A percentile compares a stretch with the other conserved stretches of the same genome.
Evolutionary conservation across 495 filamentous ascomycete species (phyloP).

Genomic region (Trichocladium antarcticum): DNA sequence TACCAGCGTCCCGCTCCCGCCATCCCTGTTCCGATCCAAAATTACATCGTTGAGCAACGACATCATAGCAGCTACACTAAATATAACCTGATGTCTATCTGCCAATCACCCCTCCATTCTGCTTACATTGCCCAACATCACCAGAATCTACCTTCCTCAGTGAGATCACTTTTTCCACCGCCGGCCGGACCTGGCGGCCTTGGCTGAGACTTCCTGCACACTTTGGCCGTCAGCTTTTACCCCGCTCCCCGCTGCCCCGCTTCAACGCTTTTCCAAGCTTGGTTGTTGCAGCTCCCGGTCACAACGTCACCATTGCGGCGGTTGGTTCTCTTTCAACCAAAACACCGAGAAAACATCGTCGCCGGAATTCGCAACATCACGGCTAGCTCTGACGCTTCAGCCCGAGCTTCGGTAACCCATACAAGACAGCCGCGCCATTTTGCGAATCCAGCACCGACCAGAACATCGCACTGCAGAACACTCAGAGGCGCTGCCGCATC

Average conservation of each 20-base stretch:
- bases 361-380: background rate
- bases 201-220: too few relatives aligned
- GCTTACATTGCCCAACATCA: too few relatives aligned
- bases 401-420: too few relatives aligned
- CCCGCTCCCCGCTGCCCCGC: slow-evolving; percentile 20
- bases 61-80: too few relatives aligned
- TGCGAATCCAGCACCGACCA: too few relatives aligned
- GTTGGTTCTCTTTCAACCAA: background rate
- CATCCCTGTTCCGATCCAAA: slow-evolving; percentile 19
- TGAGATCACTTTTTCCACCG: too few relatives aligned
- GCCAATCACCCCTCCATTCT: too few relatives aligned
- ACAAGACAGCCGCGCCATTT: too few relatives aligned
- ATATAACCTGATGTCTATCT: too few relatives aligned
- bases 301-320: slow-evolving; percentile 6
- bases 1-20: slow-evolving; percentile 8
- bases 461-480: background rate
- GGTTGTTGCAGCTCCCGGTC: background rate
- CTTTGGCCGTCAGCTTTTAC: slow-evolving; percentile 1
- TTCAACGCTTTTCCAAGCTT: slow-evolving; percentile 8
- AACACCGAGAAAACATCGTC: background rate
- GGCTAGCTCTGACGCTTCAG: too few relatives aligned
- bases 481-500: background rate
- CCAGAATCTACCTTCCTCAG: too few relatives aligned
- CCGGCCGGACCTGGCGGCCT: too few relatives aligned
- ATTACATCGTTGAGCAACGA: slow-evolving; percentile 26